Base-by-base conservation (phyloP, 2,329 filamentous ascomycete genomes). In the Pyricularia sp. region DNA sequence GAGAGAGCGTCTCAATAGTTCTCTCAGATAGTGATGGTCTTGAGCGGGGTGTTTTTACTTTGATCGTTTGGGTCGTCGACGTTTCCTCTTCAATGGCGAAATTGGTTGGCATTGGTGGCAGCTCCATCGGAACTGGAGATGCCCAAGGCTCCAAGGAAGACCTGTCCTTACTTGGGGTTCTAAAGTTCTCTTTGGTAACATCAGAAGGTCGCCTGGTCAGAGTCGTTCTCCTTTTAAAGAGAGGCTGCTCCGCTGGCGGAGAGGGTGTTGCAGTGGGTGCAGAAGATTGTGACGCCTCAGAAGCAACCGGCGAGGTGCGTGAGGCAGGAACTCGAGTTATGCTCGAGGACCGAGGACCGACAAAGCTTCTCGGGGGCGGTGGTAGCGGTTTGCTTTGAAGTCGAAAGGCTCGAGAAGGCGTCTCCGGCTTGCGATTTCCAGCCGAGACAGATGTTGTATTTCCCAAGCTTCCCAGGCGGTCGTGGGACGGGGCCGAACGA, bases 1-100 rank as follows among this genome's bases (percentile, higher is more conserved):
- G 84, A 3, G 91, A 83, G 6, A 97, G 78, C 0, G 91, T 96
- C 73, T 96, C 91, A 57, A 96, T 87, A 0, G 93, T 96, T 66
- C 93, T 82, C 70, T 97, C 93, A 0, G 89, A 86, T 4, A 97
- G 79, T 0, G 90, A 93, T 63, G 83, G 79, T 64, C 77, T 72
- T 1, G 76, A 71, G 9, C 24, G 7, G 31, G 61, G n/a, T 53
- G 10, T 62, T 19, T 62, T 57, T 12, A 22, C 22, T 22, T 57
- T 57, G 6, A 57, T 57, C 24, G 33, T 28, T 53, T 40, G 13
- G 22, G 24, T 35, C 33, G 61, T 26, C 26, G n/a, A 26, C 1
- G 10, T 19, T 19, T 62, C 31, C 10, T 57, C 53, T 3, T 26
- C 33, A 16, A 35, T 57, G 7, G 53, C 5, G 3, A 57, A n/a